Percentiles rank a stretch among this genome's conserved stretches.
These are phyloP conservation scores for Vararia minispora DNA, from an alignment of 768 basidiomycete genomes.

Conservation along the genomic window DNA sequence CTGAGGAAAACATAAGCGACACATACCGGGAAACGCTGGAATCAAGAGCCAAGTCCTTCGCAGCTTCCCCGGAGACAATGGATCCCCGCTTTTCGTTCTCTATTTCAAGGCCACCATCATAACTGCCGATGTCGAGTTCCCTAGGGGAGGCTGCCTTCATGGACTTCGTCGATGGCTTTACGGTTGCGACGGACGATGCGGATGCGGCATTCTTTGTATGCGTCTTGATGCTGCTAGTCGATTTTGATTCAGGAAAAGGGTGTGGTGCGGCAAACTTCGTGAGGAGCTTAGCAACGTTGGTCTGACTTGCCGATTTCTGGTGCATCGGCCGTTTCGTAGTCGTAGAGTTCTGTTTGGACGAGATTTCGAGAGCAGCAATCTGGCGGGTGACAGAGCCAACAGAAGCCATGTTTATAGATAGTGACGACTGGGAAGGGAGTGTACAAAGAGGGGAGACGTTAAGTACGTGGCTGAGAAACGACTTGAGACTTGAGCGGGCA, in stretches of 20 bases:
- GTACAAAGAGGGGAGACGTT: no score
- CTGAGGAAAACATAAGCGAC: neutral
- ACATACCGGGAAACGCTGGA: slow-evolving; percentile 62
- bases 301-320: slow-evolving; percentile 46
- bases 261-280: slow-evolving; percentile 67
- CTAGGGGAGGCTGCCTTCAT: slow-evolving; percentile 13
- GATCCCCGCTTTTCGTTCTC: slow-evolving; percentile 79
- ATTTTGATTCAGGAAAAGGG: slow-evolving; percentile 25
- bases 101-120: slow-evolving; percentile 94
- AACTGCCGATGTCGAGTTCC: slow-evolving; percentile 69
- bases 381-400: slow-evolving; percentile 48
- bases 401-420: slow-evolving; percentile 34
- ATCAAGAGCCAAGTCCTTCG: slow-evolving; percentile 73
- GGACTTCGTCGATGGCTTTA: slow-evolving; percentile 3
- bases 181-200: slow-evolving; percentile 21
- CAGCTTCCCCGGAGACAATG: slow-evolving; percentile 64
- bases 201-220: slow-evolving; percentile 16
- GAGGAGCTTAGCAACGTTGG: slow-evolving; percentile 57
- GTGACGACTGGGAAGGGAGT: no score
- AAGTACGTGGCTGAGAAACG: no score
- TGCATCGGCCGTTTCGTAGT: slow-evolving; percentile 24
- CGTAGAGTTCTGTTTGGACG: slow-evolving; percentile 34
- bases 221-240: slow-evolving; percentile 8
- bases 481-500: no score
- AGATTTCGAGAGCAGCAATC: slow-evolving; percentile 59